These are phyloP conservation scores for Xylaria flabelliformis DNA, from an alignment of 495 filamentous ascomycete species.

Conservation along the genomic window DNA sequence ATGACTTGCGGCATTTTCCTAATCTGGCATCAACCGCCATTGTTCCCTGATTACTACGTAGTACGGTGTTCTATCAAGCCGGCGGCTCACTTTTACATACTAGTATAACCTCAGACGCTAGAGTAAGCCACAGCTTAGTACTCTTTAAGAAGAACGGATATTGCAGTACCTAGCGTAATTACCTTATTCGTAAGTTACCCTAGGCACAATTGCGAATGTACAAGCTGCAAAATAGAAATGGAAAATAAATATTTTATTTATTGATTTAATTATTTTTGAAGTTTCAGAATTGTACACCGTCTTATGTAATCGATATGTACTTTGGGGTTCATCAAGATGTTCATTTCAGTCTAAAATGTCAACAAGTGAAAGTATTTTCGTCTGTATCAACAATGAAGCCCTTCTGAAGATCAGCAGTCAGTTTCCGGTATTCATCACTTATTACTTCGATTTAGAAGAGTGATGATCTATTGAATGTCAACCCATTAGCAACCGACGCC, in stretches of 20 bases:
- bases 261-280: neutral
- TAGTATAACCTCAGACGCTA: neutral
- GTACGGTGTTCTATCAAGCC: neutral
- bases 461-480: neutral
- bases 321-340: neutral
- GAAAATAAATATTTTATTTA: neutral
- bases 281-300: neutral
- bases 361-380: neutral
- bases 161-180: neutral
- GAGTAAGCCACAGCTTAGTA: conserved; percentile 9
- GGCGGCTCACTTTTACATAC: neutral
- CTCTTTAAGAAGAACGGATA: conserved; percentile 3
- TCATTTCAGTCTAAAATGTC: neutral
- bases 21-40: neutral
- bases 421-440: neutral
- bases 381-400: neutral
- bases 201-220: neutral
- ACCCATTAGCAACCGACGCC: neutral
- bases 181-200: neutral
- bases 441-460: too few species aligned
- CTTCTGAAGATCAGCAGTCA: neutral
- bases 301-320: neutral
- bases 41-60: conserved; percentile 7
- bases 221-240: neutral
- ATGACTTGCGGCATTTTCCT: conserved; percentile 21